Conservation (phyloP, 768 basidiomycete genomes). For the Calvatia gigantea region DNA sequence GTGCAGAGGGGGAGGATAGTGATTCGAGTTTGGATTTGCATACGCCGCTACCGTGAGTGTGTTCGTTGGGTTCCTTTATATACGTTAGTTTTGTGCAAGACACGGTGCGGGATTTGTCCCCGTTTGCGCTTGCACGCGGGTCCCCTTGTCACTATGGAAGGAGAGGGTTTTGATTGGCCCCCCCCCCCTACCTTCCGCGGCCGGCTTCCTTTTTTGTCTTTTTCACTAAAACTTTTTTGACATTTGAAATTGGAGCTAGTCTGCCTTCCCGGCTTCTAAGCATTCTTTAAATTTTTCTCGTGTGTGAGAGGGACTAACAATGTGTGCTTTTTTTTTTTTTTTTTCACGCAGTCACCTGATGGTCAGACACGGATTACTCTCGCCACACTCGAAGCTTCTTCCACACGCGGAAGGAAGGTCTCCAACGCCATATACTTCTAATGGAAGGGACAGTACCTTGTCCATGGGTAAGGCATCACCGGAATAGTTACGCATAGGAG, state of each 20-base stretch:
- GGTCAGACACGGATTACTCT: slow-evolving; percentile 63
- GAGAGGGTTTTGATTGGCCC: no score
- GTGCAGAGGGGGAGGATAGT: slow-evolving; percentile 14
- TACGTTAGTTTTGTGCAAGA: slow-evolving; percentile 9
- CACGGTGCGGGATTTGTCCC: no score
- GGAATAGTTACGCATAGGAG: background rate
- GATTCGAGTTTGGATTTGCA: slow-evolving; percentile 69
- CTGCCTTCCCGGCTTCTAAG: background rate
- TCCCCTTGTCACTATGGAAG: background rate
- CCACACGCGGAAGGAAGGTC: slow-evolving; percentile 28
- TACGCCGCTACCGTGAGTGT: slow-evolving; percentile 63
- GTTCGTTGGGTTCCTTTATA: no score
- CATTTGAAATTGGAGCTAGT: background rate
- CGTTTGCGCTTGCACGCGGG: no score
- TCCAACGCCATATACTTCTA: slow-evolving; percentile 13
- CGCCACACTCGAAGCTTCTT: slow-evolving; percentile 61
- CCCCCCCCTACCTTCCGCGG: no score
- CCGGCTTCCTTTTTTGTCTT: no score
- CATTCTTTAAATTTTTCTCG: no score
- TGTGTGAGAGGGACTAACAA: background rate
- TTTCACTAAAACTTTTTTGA: no score
- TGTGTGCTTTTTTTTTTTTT: background rate
- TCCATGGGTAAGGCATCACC: slow-evolving; percentile 27
- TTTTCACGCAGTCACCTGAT: slow-evolving; percentile 49
- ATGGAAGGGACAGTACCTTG: slow-evolving; percentile 27